Conservation (phyloP, 257 asterid genomes). For the Solanum etuberosum region DNA sequence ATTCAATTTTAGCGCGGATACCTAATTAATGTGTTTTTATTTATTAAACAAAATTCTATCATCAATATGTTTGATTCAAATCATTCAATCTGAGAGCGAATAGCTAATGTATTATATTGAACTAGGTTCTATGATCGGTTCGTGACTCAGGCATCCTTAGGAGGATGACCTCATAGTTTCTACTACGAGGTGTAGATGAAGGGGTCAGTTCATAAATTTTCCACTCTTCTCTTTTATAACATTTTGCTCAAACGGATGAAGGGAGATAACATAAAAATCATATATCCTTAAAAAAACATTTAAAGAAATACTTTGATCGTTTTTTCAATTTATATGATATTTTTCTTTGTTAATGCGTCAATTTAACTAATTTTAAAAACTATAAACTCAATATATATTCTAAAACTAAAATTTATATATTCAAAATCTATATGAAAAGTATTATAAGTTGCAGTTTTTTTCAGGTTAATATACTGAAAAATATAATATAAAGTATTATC, state of each 20-base stretch:
- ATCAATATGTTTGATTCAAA: neutral
- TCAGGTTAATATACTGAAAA: too few relatives aligned
- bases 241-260: neutral
- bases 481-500: neutral
- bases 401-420: too few relatives aligned
- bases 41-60: neutral
- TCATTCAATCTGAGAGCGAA: neutral
- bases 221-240: neutral
- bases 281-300: neutral
- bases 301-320: neutral
- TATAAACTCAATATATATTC: neutral
- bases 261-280: neutral
- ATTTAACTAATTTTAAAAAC: too few relatives aligned
- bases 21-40: neutral
- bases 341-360: neutral
- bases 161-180: too few relatives aligned
- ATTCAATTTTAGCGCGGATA: neutral
- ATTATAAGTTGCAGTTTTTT: too few relatives aligned
- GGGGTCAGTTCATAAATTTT: neutral
- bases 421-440: too few relatives aligned
- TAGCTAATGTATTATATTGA: neutral
- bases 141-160: neutral
- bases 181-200: neutral
- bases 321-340: too few relatives aligned
- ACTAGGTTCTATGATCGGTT: neutral